A percentile compares a stretch with the other conserved stretches of the same genome.
Conservation (phyloP, 108 stramenopile genomes). For the Cyclotella choctawhatcheeana region DNA sequence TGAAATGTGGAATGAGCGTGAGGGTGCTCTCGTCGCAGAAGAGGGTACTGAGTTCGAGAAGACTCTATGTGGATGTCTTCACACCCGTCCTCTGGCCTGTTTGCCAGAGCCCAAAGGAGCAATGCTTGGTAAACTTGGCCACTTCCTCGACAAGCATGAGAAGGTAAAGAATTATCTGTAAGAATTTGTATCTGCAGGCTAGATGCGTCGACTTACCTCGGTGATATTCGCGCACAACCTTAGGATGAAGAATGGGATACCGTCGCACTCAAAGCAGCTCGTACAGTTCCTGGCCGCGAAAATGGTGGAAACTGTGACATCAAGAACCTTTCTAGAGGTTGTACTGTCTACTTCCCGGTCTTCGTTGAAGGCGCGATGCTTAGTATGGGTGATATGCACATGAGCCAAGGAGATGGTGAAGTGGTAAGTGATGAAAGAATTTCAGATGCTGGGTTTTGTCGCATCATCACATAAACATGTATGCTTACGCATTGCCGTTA, state of each 20-base stretch:
- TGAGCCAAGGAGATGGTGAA: conserved; percentile 76
- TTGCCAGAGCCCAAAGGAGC: conserved; percentile 70
- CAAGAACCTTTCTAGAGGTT: conserved; percentile 67
- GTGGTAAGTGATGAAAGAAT: conserved; percentile 44
- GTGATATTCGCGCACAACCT: neutral
- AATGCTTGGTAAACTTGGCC: conserved; percentile 68
- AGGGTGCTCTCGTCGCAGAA: conserved; percentile 56
- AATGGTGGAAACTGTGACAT: conserved; percentile 82
- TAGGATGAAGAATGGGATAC: conserved; percentile 51
- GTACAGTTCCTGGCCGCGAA: conserved; percentile 63
- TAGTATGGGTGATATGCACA: conserved; percentile 80
- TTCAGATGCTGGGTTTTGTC: no score
- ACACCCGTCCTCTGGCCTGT: conserved; percentile 71
- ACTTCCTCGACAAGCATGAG: conserved; percentile 53
- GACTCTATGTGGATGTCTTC: conserved; percentile 62
- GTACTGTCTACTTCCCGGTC: conserved; percentile 76
- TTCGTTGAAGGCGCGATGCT: conserved; percentile 69
- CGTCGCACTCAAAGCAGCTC: conserved; percentile 56
- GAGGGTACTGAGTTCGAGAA: conserved; percentile 64
- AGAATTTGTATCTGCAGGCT: neutral
- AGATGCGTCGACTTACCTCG: neutral
- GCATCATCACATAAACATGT: no score
- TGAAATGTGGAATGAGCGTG: conserved; percentile 75
- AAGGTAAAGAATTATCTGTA: neutral
- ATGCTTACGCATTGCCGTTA: no score